Evolutionary conservation across 2,329 filamentous ascomycete genomes (phyloP).

Genomic region (Clathrospora elynae): DNA sequence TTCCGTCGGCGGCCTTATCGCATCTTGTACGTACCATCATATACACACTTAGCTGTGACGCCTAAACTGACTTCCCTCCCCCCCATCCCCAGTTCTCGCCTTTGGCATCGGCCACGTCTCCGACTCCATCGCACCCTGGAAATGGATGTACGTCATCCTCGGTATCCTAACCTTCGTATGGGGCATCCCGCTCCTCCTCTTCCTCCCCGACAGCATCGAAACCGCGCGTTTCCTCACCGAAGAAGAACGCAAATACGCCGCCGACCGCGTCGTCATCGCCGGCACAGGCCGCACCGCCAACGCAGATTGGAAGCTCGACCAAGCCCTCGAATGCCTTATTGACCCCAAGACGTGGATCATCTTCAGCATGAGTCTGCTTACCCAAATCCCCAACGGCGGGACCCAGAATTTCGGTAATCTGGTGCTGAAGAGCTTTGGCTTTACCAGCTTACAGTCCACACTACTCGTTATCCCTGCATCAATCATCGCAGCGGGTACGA

Average conservation of each 20-base stretch:
- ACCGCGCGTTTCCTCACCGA: slow-evolving; percentile 36
- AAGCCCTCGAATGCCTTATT: slow-evolving; percentile 20
- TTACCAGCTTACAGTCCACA: slow-evolving; percentile 47
- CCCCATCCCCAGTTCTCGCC: too few species aligned
- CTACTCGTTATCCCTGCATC: slow-evolving; percentile 27
- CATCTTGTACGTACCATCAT: too few species aligned
- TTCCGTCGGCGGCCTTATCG: slow-evolving; percentile 22
- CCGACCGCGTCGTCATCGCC: slow-evolving; percentile 31
- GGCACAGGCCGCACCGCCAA: slow-evolving; percentile 28
- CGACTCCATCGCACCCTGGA: slow-evolving; percentile 18
- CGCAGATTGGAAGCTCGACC: slow-evolving; percentile 20
- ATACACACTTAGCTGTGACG: too few species aligned
- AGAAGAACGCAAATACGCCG: slow-evolving; percentile 29
- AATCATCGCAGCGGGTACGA: slow-evolving; percentile 23
- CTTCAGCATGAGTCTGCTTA: slow-evolving; percentile 19
- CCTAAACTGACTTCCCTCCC: too few species aligned
- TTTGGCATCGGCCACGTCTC: slow-evolving; percentile 23
- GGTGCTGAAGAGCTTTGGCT: slow-evolving; percentile 55
- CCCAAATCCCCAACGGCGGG: slow-evolving; percentile 25
- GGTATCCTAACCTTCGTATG: slow-evolving; percentile 33
- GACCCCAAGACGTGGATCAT: slow-evolving; percentile 27
- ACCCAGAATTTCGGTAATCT: slow-evolving; percentile 35
- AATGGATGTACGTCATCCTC: slow-evolving; percentile 38
- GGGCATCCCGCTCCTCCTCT: slow-evolving; percentile 27
- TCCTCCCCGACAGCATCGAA: slow-evolving; percentile 54